These are phyloP conservation scores for Fusarium sp. DNA, from an alignment of 2,329 filamentous ascomycete genomes.

Conservation along the genomic window DNA sequence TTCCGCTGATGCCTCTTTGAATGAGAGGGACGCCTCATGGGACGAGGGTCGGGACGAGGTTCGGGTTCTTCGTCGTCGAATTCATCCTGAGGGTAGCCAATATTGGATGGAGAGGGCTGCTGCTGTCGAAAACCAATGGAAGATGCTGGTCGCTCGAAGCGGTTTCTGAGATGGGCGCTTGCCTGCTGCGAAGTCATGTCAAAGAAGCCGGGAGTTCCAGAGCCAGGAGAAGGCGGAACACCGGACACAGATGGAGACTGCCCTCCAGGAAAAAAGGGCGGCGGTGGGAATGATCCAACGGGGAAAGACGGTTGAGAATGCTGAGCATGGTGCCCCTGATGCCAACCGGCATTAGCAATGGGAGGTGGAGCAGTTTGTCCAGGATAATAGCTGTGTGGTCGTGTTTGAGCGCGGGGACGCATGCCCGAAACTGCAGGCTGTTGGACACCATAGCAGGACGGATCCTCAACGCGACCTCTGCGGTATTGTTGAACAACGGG, in stretches of 20 bases:
- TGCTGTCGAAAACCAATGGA: slow-evolving; percentile 58
- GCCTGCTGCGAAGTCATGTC: slow-evolving; percentile 51
- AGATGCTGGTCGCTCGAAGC: slow-evolving; percentile 58
- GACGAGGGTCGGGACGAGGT: slow-evolving; percentile 48
- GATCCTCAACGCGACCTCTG: slow-evolving; percentile 54
- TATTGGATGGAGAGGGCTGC: slow-evolving; percentile 44
- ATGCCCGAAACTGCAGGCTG: slow-evolving; percentile 53
- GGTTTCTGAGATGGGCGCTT: slow-evolving; percentile 52
- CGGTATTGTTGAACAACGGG: slow-evolving; percentile 54
- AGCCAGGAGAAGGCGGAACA: slow-evolving; percentile 50
- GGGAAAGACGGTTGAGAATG: slow-evolving; percentile 42
- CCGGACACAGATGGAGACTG: slow-evolving; percentile 48
- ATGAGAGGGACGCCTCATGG: slow-evolving; percentile 61
- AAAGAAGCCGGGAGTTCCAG: slow-evolving; percentile 52
- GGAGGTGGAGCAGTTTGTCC: slow-evolving; percentile 51
- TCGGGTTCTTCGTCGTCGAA: slow-evolving; percentile 60
- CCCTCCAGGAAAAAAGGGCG: slow-evolving; percentile 47
- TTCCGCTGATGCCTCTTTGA: slow-evolving; percentile 55
- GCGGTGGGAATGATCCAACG: slow-evolving; percentile 54
- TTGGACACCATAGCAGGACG: slow-evolving; percentile 56
- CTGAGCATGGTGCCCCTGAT: slow-evolving; percentile 48
- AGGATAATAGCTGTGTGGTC: slow-evolving; percentile 57
- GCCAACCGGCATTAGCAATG: slow-evolving; percentile 50
- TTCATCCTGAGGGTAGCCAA: slow-evolving; percentile 58
- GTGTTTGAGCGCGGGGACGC: slow-evolving; percentile 54